Percentiles rank a stretch among this genome's conserved stretches.
Conservation (phyloP, 371 early-diverging fungal genomes). For the Syncephalastrum sp. region DNA sequence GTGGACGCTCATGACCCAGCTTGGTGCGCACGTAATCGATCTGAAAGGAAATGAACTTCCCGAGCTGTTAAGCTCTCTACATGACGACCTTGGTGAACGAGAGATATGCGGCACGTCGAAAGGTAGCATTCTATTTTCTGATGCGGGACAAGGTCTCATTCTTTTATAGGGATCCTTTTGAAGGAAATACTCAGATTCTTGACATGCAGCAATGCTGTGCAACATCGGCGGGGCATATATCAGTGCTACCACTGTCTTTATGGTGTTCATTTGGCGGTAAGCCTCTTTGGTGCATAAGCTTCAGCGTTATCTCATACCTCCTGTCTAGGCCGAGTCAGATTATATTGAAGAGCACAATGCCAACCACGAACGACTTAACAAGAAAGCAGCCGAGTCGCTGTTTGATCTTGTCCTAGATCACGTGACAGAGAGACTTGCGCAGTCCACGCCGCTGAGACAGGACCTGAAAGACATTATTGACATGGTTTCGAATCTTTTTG, state of each 20-base stretch:
- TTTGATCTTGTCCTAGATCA: conserved; percentile 48
- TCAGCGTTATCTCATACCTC: neutral
- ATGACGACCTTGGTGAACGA: conserved; percentile 68
- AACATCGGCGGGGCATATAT: conserved; percentile 45
- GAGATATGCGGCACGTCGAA: conserved; percentile 59
- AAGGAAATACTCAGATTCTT: conserved; percentile 24
- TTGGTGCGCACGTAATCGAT: conserved; percentile 12
- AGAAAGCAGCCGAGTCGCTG: conserved; percentile 55
- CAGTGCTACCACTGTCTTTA: conserved; percentile 74
- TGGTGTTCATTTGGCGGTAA: conserved; percentile 57
- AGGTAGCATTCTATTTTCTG: conserved; percentile 24
- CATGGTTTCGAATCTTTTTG: conserved; percentile 52
- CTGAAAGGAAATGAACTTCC: conserved; percentile 17
- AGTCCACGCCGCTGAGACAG: conserved; percentile 38
- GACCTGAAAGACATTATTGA: conserved; percentile 62
- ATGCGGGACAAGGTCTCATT: neutral
- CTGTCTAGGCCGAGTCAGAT: conserved; percentile 49
- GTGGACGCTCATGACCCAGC: conserved; percentile 32
- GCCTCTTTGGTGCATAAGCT: conserved; percentile 6
- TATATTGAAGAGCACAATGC: conserved; percentile 58
- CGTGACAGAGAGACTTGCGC: conserved; percentile 36
- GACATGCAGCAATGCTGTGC: conserved; percentile 11
- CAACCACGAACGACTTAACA: conserved; percentile 40
- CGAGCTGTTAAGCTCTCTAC: conserved; percentile 52
- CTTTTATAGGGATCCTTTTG: conserved; percentile 34